Evolutionary conservation across 2,329 filamentous ascomycete species (phyloP).

Genomic region (Akanthomyces uredinophilus): DNA sequence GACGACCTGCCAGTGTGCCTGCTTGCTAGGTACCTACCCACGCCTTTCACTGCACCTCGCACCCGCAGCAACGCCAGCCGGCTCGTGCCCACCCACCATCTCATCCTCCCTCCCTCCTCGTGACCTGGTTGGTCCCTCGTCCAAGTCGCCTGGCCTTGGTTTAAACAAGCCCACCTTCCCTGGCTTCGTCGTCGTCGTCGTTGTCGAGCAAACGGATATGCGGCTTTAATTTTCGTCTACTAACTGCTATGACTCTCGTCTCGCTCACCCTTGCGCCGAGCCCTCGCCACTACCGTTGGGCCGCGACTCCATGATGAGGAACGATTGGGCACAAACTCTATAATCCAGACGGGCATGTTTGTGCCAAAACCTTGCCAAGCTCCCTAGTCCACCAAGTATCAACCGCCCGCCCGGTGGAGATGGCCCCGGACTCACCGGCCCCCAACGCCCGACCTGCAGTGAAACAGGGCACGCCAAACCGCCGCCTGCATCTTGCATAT

Average conservation of each 20-base stretch:
- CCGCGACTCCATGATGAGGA: neutral
- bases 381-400: neutral
- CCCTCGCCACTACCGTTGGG: neutral
- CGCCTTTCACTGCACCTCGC: conserved; percentile 4
- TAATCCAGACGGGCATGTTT: neutral
- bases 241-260: neutral
- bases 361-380: neutral
- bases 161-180: neutral
- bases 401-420: neutral
- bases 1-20: too few relatives aligned
- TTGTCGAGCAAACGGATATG: too few relatives aligned
- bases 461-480: neutral
- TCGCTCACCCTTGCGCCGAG: neutral
- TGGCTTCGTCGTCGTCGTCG: too few relatives aligned
- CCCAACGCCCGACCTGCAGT: neutral
- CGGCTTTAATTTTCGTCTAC: too few relatives aligned
- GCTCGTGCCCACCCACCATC: conserved; percentile 4
- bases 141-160: conserved; percentile 6
- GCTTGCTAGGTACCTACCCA: neutral
- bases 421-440: neutral
- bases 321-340: neutral
- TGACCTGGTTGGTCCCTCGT: conserved; percentile 12
- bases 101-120: neutral
- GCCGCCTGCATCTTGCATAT: neutral
- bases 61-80: neutral